phyloP scores from a whole-genome alignment of 306 rosid genomes.

The Citrullus mucosospermus region DNA sequence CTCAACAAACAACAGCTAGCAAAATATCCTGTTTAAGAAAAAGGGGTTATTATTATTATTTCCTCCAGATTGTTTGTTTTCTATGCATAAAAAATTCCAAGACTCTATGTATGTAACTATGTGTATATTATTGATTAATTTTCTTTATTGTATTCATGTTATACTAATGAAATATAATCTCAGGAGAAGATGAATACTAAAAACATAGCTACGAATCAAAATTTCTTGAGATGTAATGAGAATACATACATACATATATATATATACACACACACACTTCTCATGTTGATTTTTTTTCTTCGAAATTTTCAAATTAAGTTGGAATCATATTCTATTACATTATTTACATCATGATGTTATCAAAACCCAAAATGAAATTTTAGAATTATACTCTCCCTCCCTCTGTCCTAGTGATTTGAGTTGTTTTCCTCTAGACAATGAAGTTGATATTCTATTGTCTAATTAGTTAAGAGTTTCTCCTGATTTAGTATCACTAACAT shows the following conservation, averaged over 20 bases:
- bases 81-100: background rate
- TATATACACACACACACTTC: no score
- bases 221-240: background rate
- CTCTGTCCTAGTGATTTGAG: background rate
- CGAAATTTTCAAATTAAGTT: no score
- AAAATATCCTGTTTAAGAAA: constrained; percentile 11
- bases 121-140: no score
- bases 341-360: background rate
- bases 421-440: background rate
- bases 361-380: no score
- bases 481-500: background rate
- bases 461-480: background rate
- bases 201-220: no score
- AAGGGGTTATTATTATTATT: background rate
- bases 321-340: background rate
- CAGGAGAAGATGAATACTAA: no score
- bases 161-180: no score
- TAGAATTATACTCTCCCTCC: background rate
- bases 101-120: background rate
- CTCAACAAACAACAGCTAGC: constrained; percentile 7
- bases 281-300: no score
- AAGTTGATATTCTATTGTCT: background rate
- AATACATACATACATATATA: no score
- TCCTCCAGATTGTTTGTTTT: background rate
- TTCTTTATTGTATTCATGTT: no score